These are phyloP conservation scores for Sarocladium brachiariae DNA, from an alignment of 2,329 filamentous ascomycete genomes.

Conservation along the genomic window DNA sequence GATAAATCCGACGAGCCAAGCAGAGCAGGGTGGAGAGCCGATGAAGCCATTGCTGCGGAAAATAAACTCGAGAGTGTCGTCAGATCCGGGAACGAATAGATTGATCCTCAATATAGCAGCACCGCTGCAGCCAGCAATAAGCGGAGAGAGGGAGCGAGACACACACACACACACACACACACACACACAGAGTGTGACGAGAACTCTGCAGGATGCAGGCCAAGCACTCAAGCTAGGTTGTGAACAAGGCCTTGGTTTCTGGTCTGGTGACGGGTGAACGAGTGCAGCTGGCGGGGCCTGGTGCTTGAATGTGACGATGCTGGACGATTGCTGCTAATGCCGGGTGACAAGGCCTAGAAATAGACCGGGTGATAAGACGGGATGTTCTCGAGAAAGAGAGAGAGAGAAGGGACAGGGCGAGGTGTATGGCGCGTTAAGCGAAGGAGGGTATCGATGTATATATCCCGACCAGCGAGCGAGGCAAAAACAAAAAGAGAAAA, in stretches of 20 bases:
- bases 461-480: conserved; percentile 13
- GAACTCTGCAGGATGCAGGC: neutral
- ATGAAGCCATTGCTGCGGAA: conserved; percentile 22
- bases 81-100: neutral
- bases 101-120: too few relatives aligned
- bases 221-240: neutral
- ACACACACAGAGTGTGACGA: neutral
- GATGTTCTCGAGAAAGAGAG: neutral
- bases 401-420: neutral
- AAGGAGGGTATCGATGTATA: conserved; percentile 2
- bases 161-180: neutral
- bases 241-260: too few relatives aligned
- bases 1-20: conserved; percentile 26
- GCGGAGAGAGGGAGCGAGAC: neutral
- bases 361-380: neutral
- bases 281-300: too few relatives aligned
- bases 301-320: neutral
- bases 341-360: neutral
- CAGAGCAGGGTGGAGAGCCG: conserved; percentile 44
- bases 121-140: too few relatives aligned
- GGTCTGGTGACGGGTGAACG: neutral
- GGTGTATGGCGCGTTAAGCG: neutral
- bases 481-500: conserved; percentile 11
- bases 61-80: neutral
- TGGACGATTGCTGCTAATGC: neutral